A percentile compares a stretch with the other conserved stretches of the same genome.
Evolutionary conservation across 2,329 filamentous ascomycete genomes (phyloP).

Genomic region (Hortaea sp.): DNA sequence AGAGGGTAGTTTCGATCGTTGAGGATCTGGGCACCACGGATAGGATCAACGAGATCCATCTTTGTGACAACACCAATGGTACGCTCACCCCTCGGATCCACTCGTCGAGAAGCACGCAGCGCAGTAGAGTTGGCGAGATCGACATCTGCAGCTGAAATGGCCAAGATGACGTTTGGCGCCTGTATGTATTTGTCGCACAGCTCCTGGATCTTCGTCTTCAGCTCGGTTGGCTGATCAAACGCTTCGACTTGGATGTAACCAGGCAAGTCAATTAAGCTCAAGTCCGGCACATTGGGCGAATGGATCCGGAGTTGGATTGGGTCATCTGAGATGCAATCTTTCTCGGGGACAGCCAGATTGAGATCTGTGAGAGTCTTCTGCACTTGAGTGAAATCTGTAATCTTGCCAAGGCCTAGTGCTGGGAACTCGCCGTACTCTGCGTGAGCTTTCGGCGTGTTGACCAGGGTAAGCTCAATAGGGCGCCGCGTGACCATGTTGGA

Average conservation of each 20-base stretch:
- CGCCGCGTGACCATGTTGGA: conserved; percentile 95
- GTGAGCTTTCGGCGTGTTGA: conserved; percentile 82
- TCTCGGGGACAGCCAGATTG: conserved; percentile 82
- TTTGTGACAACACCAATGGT: conserved; percentile 99
- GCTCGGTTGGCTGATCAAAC: conserved; percentile 75
- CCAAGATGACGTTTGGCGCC: conserved; percentile 87
- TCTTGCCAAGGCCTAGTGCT: conserved; percentile 75
- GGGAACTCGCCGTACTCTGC: conserved; percentile 96
- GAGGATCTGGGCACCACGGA: conserved; percentile 66
- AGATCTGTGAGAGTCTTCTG: conserved; percentile 91
- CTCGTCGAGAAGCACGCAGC: conserved; percentile 74
- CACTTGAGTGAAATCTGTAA: conserved; percentile 84
- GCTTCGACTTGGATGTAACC: conserved; percentile 96
- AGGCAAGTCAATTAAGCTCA: conserved; percentile 90
- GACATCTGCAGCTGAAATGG: conserved; percentile 94
- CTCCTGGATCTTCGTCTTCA: conserved; percentile 93
- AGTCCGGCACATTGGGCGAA: conserved; percentile 87
- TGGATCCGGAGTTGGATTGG: conserved; percentile 94
- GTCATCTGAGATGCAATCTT: conserved; percentile 89
- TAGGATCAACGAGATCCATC: conserved; percentile 90
- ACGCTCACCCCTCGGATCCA: conserved; percentile 86
- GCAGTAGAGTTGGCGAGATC: conserved; percentile 95
- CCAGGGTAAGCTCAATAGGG: conserved; percentile 88
- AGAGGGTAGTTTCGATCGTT: conserved; percentile 88
- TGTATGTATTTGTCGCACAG: conserved; percentile 98